These are phyloP conservation scores for Pseudocercospora eumusae DNA, from an alignment of 2,329 filamentous ascomycete genomes.

Conservation along the genomic window DNA sequence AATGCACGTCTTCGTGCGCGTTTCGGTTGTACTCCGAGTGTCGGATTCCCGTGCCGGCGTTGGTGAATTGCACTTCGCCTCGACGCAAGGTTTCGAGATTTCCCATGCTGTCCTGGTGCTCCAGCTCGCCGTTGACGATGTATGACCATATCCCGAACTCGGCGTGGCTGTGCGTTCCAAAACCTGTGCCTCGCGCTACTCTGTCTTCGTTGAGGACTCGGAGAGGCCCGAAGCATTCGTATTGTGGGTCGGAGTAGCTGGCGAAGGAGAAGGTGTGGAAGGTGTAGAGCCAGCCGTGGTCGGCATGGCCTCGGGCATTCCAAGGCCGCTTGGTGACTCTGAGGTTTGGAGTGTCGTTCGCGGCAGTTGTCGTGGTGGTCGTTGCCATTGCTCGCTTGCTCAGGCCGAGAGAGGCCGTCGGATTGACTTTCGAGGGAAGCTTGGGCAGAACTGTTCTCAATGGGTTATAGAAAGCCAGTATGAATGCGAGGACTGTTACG, in stretches of 20 bases:
- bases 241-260: slow-evolving; percentile 65
- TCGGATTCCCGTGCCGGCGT: slow-evolving; percentile 76
- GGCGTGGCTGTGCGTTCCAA: slow-evolving; percentile 80
- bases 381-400: slow-evolving; percentile 43
- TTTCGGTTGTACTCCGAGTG: slow-evolving; percentile 84
- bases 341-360: slow-evolving; percentile 35
- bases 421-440: slow-evolving; percentile 30
- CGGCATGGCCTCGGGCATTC: slow-evolving; percentile 68
- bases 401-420: slow-evolving; percentile 12
- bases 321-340: slow-evolving; percentile 76
- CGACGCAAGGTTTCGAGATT: slow-evolving; percentile 68
- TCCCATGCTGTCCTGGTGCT: slow-evolving; percentile 84
- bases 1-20: slow-evolving; percentile 69
- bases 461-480: slow-evolving; percentile 49
- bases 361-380: slow-evolving; percentile 36
- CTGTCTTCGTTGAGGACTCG: slow-evolving; percentile 89
- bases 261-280: slow-evolving; percentile 88
- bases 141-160: slow-evolving; percentile 92
- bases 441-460: slow-evolving; percentile 43
- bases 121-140: slow-evolving; percentile 80
- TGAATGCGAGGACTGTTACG: slow-evolving; percentile 45
- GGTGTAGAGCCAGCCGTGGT: slow-evolving; percentile 85
- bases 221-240: slow-evolving; percentile 71
- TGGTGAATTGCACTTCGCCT: slow-evolving; percentile 87
- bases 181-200: slow-evolving; percentile 71